A percentile compares a stretch with the other conserved stretches of the same genome.
Conservation (phyloP, 345 rosid species). For the Dipteronia dyeriana region DNA sequence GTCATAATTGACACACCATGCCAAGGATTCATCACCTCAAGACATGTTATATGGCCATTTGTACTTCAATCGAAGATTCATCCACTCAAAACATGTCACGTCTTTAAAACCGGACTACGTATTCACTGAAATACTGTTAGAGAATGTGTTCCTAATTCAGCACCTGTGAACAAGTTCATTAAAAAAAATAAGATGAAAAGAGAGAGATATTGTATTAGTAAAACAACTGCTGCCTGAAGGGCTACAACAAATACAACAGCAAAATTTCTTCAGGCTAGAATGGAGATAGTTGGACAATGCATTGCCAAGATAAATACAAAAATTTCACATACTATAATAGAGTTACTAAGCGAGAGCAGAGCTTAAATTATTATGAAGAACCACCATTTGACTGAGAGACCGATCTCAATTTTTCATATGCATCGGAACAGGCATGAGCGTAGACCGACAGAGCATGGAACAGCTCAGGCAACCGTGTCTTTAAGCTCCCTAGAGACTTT, state of each 20-base stretch:
- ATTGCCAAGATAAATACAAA: constrained; percentile 9
- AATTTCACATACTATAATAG: background rate
- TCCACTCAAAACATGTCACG: background rate
- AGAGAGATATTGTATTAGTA: background rate
- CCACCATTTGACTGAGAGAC: constrained; percentile 34
- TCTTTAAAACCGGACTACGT: too few relatives aligned
- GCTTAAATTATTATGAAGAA: constrained; percentile 12
- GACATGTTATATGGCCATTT: too few relatives aligned
- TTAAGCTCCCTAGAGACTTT: constrained; percentile 81
- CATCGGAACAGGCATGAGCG: constrained; percentile 64
- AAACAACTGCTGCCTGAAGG: background rate
- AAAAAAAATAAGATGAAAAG: background rate
- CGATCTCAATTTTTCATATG: constrained; percentile 60
- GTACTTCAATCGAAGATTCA: background rate
- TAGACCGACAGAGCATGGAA: constrained; percentile 80
- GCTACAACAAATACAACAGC: constrained; percentile 3
- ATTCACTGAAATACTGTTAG: too few relatives aligned
- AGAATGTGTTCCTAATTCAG: background rate
- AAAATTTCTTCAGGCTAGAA: constrained; percentile 10
- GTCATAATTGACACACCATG: background rate
- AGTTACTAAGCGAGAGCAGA: constrained; percentile 12
- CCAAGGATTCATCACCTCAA: too few relatives aligned
- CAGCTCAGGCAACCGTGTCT: constrained; percentile 78
- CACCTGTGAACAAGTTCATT: background rate
- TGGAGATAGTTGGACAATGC: background rate